phyloP scores from a whole-genome alignment of 2,329 filamentous ascomycete genomes.

The Triangularia setosa region DNA sequence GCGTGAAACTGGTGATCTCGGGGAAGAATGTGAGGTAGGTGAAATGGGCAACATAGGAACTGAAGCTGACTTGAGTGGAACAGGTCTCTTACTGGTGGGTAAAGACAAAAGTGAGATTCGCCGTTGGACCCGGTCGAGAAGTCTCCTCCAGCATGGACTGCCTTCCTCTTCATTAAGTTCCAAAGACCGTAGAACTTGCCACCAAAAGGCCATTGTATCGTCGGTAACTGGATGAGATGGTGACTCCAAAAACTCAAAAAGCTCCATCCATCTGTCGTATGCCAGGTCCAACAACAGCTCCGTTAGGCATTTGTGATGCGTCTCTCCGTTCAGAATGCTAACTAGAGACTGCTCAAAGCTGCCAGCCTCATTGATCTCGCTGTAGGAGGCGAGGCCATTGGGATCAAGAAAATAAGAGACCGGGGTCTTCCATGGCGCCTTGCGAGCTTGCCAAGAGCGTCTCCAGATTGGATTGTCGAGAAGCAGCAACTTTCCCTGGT shows the following conservation, averaged over 20 bases:
- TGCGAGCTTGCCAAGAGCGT: background rate
- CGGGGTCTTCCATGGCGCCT: background rate
- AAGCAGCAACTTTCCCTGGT: background rate
- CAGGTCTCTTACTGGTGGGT: background rate
- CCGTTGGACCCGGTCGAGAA: constrained; percentile 31
- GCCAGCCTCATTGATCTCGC: background rate
- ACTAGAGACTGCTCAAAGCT: constrained; percentile 29
- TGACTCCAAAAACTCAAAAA: constrained; percentile 32
- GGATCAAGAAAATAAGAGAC: background rate
- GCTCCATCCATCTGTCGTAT: constrained; percentile 34
- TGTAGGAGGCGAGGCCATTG: background rate
- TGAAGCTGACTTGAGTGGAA: background rate
- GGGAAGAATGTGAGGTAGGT: background rate
- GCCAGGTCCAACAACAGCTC: constrained; percentile 23
- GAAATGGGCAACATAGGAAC: background rate
- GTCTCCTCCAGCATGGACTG: constrained; percentile 29
- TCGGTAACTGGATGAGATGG: background rate
- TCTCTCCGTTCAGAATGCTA: constrained; percentile 17
- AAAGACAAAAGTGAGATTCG: constrained; percentile 25
- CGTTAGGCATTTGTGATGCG: constrained; percentile 3
- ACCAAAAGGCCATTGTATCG: constrained; percentile 26
- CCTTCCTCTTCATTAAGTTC: constrained; percentile 34
- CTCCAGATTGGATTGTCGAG: background rate
- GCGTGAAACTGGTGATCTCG: constrained; percentile 7
- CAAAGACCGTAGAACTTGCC: constrained; percentile 31